Conservation (phyloP, 73 alveolate species). For the Diophrys appendiculata region DNA sequence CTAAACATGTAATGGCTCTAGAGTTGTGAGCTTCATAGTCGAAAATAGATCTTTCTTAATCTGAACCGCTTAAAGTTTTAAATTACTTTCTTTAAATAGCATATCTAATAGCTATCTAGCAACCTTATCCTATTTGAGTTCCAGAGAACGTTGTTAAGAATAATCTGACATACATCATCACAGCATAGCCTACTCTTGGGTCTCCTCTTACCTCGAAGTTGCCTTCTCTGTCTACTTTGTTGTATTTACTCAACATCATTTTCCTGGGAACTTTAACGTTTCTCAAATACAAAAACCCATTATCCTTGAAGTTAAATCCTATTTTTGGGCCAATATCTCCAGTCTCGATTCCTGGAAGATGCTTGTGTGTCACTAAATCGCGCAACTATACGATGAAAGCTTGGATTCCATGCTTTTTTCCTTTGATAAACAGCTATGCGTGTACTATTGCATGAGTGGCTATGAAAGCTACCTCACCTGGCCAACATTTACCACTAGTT, state of each 20-base stretch:
- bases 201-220: constrained; percentile 60
- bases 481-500: constrained; percentile 82
- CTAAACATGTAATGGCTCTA: not conserved
- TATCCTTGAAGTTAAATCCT: constrained; percentile 77
- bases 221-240: constrained; percentile 70
- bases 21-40: constrained; percentile 17
- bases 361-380: constrained; percentile 68
- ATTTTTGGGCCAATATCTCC: constrained; percentile 93
- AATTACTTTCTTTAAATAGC: constrained; percentile 49
- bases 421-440: constrained; percentile 60
- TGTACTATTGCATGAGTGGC: constrained; percentile 62
- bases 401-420: constrained; percentile 71
- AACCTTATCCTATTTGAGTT: constrained; percentile 27
- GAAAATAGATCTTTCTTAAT: constrained; percentile 7
- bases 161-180: constrained; percentile 68
- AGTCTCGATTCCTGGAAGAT: constrained; percentile 77
- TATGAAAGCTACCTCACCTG: constrained; percentile 77
- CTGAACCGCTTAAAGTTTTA: constrained; percentile 3
- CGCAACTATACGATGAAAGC: constrained; percentile 81
- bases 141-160: constrained; percentile 49
- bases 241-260: constrained; percentile 73
- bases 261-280: constrained; percentile 81
- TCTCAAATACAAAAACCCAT: constrained; percentile 75
- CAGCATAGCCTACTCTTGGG: constrained; percentile 69
- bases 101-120: constrained; percentile 47